Evolutionary conservation across 73 alveolate genomes (phyloP).

Genomic region (Diophrys sp.): DNA sequence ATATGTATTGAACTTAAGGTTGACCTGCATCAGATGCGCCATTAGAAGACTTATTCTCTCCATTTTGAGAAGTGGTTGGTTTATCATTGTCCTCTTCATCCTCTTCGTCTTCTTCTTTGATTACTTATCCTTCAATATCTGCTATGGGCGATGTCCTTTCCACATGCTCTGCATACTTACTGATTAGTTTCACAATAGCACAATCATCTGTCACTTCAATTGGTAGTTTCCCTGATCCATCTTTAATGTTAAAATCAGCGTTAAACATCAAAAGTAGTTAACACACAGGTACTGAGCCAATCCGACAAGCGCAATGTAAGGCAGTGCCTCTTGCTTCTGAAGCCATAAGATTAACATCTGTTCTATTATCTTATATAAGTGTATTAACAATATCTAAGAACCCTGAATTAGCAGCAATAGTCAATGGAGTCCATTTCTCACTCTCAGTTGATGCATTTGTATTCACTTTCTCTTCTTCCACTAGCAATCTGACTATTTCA

Average conservation of each 20-base stretch:
- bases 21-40: background rate
- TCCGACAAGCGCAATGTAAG: conserved; percentile 34
- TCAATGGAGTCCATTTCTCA: conserved; percentile 37
- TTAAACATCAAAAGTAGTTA: conserved; percentile 18
- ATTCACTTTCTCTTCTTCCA: conserved; percentile 15
- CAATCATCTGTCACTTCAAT: conserved; percentile 36
- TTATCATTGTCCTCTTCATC: background rate
- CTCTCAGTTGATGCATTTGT: conserved; percentile 14
- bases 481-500: conserved; percentile 40
- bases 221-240: conserved; percentile 13
- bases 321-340: conserved; percentile 24
- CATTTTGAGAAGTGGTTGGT: background rate
- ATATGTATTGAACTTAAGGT: too few species aligned
- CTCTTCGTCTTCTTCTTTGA: conserved; percentile 4
- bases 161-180: conserved; percentile 51
- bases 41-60: background rate
- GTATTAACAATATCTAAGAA: conserved; percentile 34
- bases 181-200: conserved; percentile 18
- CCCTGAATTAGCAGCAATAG: conserved; percentile 34
- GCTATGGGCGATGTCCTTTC: conserved; percentile 8
- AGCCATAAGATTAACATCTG: conserved; percentile 3
- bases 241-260: conserved; percentile 21
- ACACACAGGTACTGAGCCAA: conserved; percentile 19
- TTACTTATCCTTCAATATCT: background rate
- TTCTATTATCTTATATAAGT: conserved; percentile 40